A percentile compares a stretch with the other conserved stretches of the same genome.
Conservation (phyloP, 2,329 filamentous ascomycete genomes). For the Metarhizium album region DNA sequence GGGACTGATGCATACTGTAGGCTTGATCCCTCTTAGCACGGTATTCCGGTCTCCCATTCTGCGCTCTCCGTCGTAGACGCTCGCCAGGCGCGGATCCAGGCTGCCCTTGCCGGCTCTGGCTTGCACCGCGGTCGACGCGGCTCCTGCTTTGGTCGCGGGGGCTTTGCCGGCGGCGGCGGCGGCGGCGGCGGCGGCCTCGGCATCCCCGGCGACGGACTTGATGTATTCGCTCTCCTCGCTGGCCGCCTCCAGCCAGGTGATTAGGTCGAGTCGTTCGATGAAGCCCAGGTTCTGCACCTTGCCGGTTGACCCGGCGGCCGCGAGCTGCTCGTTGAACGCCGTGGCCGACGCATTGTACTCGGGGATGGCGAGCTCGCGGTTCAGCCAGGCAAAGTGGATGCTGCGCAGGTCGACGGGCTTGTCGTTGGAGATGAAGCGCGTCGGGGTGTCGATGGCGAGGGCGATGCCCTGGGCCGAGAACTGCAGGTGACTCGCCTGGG, state of each 20-base stretch:
- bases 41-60: conserved; percentile 90
- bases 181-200: conserved; percentile 29
- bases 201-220: conserved; percentile 63
- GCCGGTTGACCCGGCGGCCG: conserved; percentile 46
- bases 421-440: conserved; percentile 75
- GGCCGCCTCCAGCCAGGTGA: conserved; percentile 86
- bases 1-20: conserved; percentile 50
- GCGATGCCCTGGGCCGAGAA: conserved; percentile 55
- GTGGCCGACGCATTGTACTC: conserved; percentile 84
- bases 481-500: conserved; percentile 66
- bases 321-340: conserved; percentile 68
- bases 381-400: conserved; percentile 93
- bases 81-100: conserved; percentile 69
- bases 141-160: conserved; percentile 24
- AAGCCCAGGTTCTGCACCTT: conserved; percentile 83
- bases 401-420: conserved; percentile 76
- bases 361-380: conserved; percentile 79
- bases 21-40: conserved; percentile 75
- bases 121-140: conserved; percentile 31
- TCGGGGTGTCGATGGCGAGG: conserved; percentile 60
- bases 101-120: conserved; percentile 51
- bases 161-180: conserved; percentile 7
- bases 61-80: conserved; percentile 86
- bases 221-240: conserved; percentile 90
- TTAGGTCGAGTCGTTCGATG: conserved; percentile 81